A percentile compares a stretch with the other conserved stretches of the same genome.
phyloP scores from a whole-genome alignment of 1,284 basidiomycete genomes.

The Microstroma glucosiphilum region DNA sequence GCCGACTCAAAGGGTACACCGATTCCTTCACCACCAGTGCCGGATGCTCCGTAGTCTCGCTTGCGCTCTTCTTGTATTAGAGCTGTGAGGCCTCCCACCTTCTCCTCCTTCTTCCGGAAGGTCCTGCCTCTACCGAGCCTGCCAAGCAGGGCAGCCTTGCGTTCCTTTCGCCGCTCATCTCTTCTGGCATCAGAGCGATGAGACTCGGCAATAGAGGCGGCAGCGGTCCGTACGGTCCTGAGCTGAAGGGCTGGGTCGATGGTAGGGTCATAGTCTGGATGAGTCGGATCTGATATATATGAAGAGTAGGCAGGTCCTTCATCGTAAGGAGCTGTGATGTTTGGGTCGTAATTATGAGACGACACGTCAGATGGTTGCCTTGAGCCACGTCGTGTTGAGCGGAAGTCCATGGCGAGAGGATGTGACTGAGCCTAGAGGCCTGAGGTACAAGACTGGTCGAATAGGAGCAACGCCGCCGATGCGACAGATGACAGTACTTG shows the following conservation, averaged over 20 bases:
- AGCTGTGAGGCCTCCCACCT: conserved; percentile 2
- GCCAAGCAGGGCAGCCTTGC: conserved; percentile 20
- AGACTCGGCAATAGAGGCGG: conserved; percentile 42
- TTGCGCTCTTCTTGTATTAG: conserved; percentile 11
- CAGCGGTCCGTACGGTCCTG: conserved; percentile 42
- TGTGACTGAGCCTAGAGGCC: too few relatives aligned
- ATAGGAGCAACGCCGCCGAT: too few relatives aligned
- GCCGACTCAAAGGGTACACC: conserved; percentile 36
- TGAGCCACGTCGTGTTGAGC: too few relatives aligned
- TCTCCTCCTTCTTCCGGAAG: conserved; percentile 19
- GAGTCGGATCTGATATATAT: conserved; percentile 36
- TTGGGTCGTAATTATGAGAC: conserved; percentile 34
- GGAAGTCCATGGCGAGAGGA: too few relatives aligned
- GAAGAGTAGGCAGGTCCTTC: conserved; percentile 21
- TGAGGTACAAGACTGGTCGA: too few relatives aligned
- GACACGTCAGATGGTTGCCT: not conserved
- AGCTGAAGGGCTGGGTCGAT: conserved; percentile 43
- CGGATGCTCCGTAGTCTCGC: conserved; percentile 21
- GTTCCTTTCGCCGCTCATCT: conserved; percentile 27
- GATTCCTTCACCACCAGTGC: conserved; percentile 20
- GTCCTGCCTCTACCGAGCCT: conserved; percentile 38
- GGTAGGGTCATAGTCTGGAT: conserved; percentile 43
- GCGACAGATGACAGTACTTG: too few relatives aligned
- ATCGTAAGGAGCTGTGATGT: conserved; percentile 28
- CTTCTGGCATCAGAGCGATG: conserved; percentile 39